Evolutionary conservation across 345 rosid genomes (phyloP), one percentile per base, ranked within the genome.

Genomic region (Gynandropsis gynandra): DNA sequence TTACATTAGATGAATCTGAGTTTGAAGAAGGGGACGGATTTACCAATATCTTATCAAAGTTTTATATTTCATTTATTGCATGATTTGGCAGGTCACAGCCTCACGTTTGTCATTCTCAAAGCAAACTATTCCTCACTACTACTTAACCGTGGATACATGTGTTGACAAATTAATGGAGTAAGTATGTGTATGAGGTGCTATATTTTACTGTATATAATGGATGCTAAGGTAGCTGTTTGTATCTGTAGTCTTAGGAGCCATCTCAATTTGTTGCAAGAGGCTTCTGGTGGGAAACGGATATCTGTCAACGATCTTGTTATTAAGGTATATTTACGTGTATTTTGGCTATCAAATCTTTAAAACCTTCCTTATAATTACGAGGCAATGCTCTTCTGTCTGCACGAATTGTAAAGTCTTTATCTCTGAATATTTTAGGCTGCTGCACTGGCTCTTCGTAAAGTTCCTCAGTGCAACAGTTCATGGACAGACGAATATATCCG

Each of bases 101-200:
- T 82, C 93, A 47, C 86, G 97, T 58, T 75, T 92, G 65, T 67
- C 87, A 64, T 63, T 81, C 64, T 92, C 98, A 4, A 92, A 92
- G 85, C 98, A 92, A 64, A 87, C 93, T 4, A 88, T 92, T 66
- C 97, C 98, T 45, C 98, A 87, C 75, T 92, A 87, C 74, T 92
- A 92, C 69, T 52, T 92, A 66, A 80, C 95, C 3, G 95, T 87
- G 4, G 98, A 92, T 81, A 56, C 88, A 58, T 77, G 90, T 65
- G 97, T 92, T 59, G 98, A 87, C 80, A 85, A 76, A 75, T 86
- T 92, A 37, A 78, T 81, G 85, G 75, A 70, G 97, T 92, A 63
- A 78, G 78, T 63, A 53, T 56, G n/a, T 47, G 34, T 50, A 33
- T 47, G 14, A 0, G 27, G 36, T 61, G 32, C 29, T 61, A 3